Percentiles rank a stretch among this genome's conserved stretches.
Conservation (phyloP, 1,284 basidiomycete genomes). For the Golubevia pallescens region DNA sequence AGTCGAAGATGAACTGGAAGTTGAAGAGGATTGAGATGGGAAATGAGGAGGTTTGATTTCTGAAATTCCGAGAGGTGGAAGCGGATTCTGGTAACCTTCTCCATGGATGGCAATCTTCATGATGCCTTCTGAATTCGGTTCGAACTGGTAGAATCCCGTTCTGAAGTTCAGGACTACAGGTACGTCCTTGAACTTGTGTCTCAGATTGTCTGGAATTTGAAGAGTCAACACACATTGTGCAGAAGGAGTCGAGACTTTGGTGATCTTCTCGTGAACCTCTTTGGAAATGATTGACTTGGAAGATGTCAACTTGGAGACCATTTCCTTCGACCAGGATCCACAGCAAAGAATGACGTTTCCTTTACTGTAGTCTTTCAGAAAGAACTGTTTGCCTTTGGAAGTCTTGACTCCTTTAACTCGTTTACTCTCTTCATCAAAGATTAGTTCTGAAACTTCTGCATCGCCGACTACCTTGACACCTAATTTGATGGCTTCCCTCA, state of each 20-base stretch:
- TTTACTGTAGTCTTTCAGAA: neutral
- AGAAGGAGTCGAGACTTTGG: slow-evolving; percentile 23
- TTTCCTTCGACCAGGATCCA: slow-evolving; percentile 34
- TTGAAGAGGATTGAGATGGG: neutral
- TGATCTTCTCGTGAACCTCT: neutral
- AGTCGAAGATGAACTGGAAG: neutral
- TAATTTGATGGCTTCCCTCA: slow-evolving; percentile 20
- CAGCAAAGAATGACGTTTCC: slow-evolving; percentile 27
- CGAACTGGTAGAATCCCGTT: slow-evolving; percentile 50
- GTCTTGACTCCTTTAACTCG: slow-evolving; percentile 27
- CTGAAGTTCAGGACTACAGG: slow-evolving; percentile 51
- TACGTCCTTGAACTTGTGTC: slow-evolving; percentile 5
- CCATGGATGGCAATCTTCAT: slow-evolving; percentile 53
- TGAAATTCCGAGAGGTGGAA: slow-evolving; percentile 6
- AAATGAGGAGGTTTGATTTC: too few relatives aligned
- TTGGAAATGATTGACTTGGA: neutral
- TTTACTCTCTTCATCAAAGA: slow-evolving; percentile 6
- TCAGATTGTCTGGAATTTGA: slow-evolving; percentile 22
- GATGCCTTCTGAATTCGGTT: slow-evolving; percentile 23
- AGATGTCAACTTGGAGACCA: slow-evolving; percentile 14
- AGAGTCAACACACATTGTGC: slow-evolving; percentile 48
- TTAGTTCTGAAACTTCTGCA: slow-evolving; percentile 14
- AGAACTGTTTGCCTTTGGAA: slow-evolving; percentile 21
- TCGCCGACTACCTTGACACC: slow-evolving; percentile 23
- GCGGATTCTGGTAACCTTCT: slow-evolving; percentile 25